A percentile compares a stretch with the other conserved stretches of the same genome.
Evolutionary conservation across 148 eudicot species (phyloP).

Genomic region (Dianthus caryophyllus): DNA sequence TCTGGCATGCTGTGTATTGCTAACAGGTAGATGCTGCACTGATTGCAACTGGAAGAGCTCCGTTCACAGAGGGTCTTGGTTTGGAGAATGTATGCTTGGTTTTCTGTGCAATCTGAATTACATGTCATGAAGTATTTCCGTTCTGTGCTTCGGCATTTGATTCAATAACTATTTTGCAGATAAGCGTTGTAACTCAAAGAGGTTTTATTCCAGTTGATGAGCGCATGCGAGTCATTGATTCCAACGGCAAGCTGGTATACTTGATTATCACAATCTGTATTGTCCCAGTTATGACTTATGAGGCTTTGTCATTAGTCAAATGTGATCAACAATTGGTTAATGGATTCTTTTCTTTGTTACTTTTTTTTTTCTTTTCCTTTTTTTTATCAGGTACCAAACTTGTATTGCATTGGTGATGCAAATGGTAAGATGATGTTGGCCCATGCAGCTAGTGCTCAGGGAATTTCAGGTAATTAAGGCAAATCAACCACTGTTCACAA

Average conservation of each 20-base stretch:
- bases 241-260: conserved; percentile 68
- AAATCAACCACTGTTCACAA: not conserved
- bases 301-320: conserved; percentile 2
- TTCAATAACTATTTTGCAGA: conserved; percentile 38
- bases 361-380: too few species aligned
- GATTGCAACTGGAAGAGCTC: conserved; percentile 99
- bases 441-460: conserved; percentile 99
- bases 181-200: conserved; percentile 84
- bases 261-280: conserved; percentile 1
- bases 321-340: conserved; percentile 1
- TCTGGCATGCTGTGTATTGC: conserved; percentile 6
- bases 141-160: conserved; percentile 8
- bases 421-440: conserved; percentile 99
- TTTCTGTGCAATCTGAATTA: not conserved
- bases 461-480: conserved; percentile 65
- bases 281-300: not conserved
- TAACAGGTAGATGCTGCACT: conserved; percentile 96
- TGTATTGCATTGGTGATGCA: conserved; percentile 99
- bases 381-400: conserved; percentile 69
- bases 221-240: conserved; percentile 92
- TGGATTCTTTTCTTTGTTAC: conserved; percentile 1
- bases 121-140: not conserved
- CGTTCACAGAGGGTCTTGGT: conserved; percentile 89
- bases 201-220: conserved; percentile 97
- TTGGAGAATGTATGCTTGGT: conserved; percentile 68